Evolutionary conservation across 352 stramenopile genomes (phyloP), one percentile per base, ranked within the genome.

Genomic region (Aphanomyces stellatus): DNA sequence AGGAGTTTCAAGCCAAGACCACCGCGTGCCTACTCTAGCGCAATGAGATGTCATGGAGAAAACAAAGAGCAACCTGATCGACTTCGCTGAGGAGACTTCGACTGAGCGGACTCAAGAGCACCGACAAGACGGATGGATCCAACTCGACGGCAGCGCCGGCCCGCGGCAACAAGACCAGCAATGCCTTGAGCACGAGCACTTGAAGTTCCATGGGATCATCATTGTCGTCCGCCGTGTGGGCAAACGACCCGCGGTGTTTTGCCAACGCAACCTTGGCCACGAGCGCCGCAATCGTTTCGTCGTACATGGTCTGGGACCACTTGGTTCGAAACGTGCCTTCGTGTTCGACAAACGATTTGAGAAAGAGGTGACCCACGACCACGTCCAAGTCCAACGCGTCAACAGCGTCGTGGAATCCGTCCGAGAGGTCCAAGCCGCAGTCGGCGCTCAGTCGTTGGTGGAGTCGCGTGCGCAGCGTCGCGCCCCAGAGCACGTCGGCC

Each of bases 301-400:
- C 65, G 69, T 88, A 91, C 84, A 90, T 91, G 24, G 83, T 77
- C 3, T 75, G 66, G 28, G 76, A 88, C 86, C 84, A 94, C 24
- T 82, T 69, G 43, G 80, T 90, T 35, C 92, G 71, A 53, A 94
- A 92, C 30, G 87, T 72, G 0, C 86, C 86, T 56, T 91, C 77
- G 24, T 80, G 82, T 72, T 91, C 81, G 51, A 94, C 84, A 65
- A 90, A 94, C 17, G 84, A 90, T 15, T 75, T 74, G 25, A 94
- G 33, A 60, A 93, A 94, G 56, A 94, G 89, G 46, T 91, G 87
- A 10, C 82, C 80, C 4, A 93, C 80, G 33, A 88, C 90, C 17
- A 93, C 71, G 64, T 93, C 81, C 5, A 64, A 19, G 19, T 28
- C 24, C 1, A 15, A 22, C 4, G 33, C 8, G 11, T 6, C 3